These are phyloP conservation scores for Calocybe cyanea DNA, from an alignment of 768 basidiomycete genomes.

Conservation along the genomic window DNA sequence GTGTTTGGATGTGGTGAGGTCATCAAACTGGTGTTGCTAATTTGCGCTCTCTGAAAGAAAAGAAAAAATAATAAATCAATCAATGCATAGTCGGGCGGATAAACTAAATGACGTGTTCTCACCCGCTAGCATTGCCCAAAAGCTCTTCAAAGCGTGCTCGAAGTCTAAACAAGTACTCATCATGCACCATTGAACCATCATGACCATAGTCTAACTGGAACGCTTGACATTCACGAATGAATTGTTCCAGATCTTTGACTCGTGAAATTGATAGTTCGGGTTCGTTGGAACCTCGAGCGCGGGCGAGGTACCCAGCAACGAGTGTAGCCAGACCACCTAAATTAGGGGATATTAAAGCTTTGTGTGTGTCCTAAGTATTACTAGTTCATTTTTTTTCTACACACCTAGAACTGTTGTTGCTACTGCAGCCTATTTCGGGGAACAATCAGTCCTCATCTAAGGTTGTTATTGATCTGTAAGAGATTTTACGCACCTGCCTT, in stretches of 20 bases:
- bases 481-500: conserved; percentile 35
- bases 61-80: background rate
- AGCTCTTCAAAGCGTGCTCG: conserved; percentile 44
- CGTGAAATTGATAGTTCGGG: conserved; percentile 58
- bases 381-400: conserved; percentile 2
- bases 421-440: conserved; percentile 28
- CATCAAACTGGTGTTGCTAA: conserved; percentile 16
- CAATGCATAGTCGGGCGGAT: background rate
- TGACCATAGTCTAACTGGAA: conserved; percentile 60
- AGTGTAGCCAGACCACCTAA: conserved; percentile 62
- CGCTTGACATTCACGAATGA: conserved; percentile 56
- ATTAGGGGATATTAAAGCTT: background rate
- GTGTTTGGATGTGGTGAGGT: no score
- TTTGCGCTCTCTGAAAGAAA: conserved; percentile 18
- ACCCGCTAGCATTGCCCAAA: conserved; percentile 39
- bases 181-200: conserved; percentile 27
- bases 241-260: conserved; percentile 62
- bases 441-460: background rate
- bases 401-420: conserved; percentile 35
- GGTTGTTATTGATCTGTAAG: background rate
- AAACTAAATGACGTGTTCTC: conserved; percentile 8
- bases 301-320: conserved; percentile 69
- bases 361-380: background rate
- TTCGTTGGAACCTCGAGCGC: conserved; percentile 64
- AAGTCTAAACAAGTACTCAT: conserved; percentile 33